phyloP scores from a whole-genome alignment of 225 moss, liverwort and hornwort genomes.

The Bryum argenteum region DNA sequence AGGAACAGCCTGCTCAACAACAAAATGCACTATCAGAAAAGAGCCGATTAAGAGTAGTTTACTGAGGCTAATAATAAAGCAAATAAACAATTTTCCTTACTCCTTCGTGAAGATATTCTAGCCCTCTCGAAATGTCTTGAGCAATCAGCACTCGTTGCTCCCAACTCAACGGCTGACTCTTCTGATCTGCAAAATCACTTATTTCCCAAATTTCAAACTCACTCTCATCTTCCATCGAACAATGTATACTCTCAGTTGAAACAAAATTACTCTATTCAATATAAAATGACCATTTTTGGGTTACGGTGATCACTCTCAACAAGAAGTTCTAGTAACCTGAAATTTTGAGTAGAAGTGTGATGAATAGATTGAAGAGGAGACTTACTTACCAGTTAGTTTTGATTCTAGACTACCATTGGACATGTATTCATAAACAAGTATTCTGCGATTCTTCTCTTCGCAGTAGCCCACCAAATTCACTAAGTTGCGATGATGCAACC shows the following conservation, averaged over 20 bases:
- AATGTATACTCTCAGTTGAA: too few relatives aligned
- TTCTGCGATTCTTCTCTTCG: constrained; percentile 81
- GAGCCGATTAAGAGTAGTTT: too few relatives aligned
- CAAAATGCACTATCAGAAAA: constrained; percentile 15
- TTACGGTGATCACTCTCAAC: too few relatives aligned
- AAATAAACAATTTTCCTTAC: constrained; percentile 41
- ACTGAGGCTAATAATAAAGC: background rate
- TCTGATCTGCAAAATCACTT: constrained; percentile 51
- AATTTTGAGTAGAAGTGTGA: too few relatives aligned
- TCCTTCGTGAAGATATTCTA: constrained; percentile 99
- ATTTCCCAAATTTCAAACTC: too few relatives aligned
- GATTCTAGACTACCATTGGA: constrained; percentile 80
- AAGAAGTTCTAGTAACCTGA: too few relatives aligned
- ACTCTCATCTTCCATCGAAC: too few relatives aligned
- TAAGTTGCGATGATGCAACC: constrained; percentile 91
- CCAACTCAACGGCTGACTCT: constrained; percentile 78
- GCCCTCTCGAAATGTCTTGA: constrained; percentile 87
- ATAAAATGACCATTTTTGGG: too few relatives aligned
- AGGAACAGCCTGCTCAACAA: constrained; percentile 76
- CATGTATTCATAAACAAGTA: constrained; percentile 95
- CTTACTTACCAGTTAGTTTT: constrained; percentile 67
- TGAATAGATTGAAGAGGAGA: too few relatives aligned
- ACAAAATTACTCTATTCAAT: too few relatives aligned
- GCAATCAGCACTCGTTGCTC: constrained; percentile 84
- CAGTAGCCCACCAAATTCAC: constrained; percentile 97